Percentiles rank a stretch among this genome's conserved stretches.
Evolutionary conservation across 2,329 filamentous ascomycete species (phyloP).

Genomic region (Pseudocercospora eumusae): DNA sequence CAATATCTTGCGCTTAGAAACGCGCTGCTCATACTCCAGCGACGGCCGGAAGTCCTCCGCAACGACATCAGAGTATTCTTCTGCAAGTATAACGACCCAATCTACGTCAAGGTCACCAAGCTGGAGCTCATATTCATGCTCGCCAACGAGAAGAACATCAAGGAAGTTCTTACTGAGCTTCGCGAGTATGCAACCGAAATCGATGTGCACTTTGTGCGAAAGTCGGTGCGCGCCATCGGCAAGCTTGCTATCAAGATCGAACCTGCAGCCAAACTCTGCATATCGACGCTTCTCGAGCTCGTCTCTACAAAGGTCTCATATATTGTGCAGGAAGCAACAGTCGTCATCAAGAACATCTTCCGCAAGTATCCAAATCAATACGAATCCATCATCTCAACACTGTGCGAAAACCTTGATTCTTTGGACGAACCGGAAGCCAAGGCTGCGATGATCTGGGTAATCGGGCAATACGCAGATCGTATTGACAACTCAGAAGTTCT

Average conservation of each 20-base stretch:
- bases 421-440: slow-evolving; percentile 97
- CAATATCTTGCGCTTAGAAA: slow-evolving; percentile 95
- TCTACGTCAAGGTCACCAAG: slow-evolving; percentile 99
- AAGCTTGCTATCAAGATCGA: slow-evolving; percentile 99
- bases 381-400: slow-evolving; percentile 91
- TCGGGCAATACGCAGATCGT: slow-evolving; percentile 93
- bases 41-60: slow-evolving; percentile 85
- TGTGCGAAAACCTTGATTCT: slow-evolving; percentile 95
- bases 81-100: slow-evolving; percentile 99
- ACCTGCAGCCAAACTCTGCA: slow-evolving; percentile 84
- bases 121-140: slow-evolving; percentile 99
- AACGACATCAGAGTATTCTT: slow-evolving; percentile 99
- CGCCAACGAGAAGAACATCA: slow-evolving; percentile 91
- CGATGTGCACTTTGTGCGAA: slow-evolving; percentile 97
- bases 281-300: slow-evolving; percentile 86
- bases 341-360: slow-evolving; percentile 98
- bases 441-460: slow-evolving; percentile 98
- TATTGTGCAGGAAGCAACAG: slow-evolving; percentile 97
- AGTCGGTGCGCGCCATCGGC: slow-evolving; percentile 94
- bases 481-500: slow-evolving; percentile 96
- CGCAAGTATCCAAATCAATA: slow-evolving; percentile 99
- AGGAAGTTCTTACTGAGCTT: slow-evolving; percentile 89
- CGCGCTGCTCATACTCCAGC: slow-evolving; percentile 87
- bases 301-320: slow-evolving; percentile 98
- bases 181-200: slow-evolving; percentile 97